Evolutionary conservation across 352 stramenopile genomes (phyloP).

Genomic region (Phytopythium chamaehyphon): DNA sequence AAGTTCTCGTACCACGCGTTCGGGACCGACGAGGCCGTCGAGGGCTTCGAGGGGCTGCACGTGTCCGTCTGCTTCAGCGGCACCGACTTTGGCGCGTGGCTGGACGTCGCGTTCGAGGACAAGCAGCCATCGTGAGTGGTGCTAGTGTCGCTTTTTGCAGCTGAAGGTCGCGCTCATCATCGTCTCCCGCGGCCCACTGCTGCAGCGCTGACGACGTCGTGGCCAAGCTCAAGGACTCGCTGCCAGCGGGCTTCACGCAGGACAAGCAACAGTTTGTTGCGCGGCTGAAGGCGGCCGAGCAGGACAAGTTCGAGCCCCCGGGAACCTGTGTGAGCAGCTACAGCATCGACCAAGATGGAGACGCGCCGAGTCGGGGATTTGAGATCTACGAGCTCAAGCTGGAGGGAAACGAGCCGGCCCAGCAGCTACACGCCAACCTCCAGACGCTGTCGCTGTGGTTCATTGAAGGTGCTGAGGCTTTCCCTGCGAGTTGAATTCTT

Average conservation of each 20-base stretch:
- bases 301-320: slow-evolving; percentile 33
- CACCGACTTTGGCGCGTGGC: slow-evolving; percentile 53
- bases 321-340: slow-evolving; percentile 44
- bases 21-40: slow-evolving; percentile 63
- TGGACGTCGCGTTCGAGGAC: slow-evolving; percentile 52
- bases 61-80: slow-evolving; percentile 61
- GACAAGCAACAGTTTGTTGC: slow-evolving; percentile 36
- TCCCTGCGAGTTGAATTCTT: background rate
- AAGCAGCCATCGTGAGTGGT: slow-evolving; percentile 35
- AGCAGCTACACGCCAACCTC: slow-evolving; percentile 57
- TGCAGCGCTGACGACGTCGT: slow-evolving; percentile 49
- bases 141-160: too few relatives aligned
- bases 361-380: slow-evolving; percentile 29
- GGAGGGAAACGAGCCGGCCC: slow-evolving; percentile 45
- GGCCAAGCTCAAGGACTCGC: slow-evolving; percentile 37
- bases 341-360: background rate
- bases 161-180: background rate
- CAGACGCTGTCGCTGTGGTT: slow-evolving; percentile 80
- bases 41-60: slow-evolving; percentile 54
- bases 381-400: slow-evolving; percentile 67
- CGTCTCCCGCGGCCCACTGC: background rate
- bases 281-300: slow-evolving; percentile 10
- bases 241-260: slow-evolving; percentile 37
- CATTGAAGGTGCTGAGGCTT: slow-evolving; percentile 57
- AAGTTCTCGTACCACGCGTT: slow-evolving; percentile 84